These are phyloP conservation scores for Bipolaris oryzae DNA, from an alignment of 2,329 filamentous ascomycete species.

Conservation along the genomic window DNA sequence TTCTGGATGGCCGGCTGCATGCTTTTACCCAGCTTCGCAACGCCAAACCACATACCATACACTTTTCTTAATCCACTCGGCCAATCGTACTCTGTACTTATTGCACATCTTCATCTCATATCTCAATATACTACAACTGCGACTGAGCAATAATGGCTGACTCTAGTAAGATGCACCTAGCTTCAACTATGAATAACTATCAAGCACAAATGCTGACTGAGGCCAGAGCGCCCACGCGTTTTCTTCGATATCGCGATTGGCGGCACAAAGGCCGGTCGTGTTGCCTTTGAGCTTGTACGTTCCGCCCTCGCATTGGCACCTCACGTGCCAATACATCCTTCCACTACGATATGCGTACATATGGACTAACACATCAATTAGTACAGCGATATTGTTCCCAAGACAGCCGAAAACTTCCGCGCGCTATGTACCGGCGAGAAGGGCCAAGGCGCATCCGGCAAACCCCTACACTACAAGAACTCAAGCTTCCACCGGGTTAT, in stretches of 20 bases:
- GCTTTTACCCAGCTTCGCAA: conserved; percentile 32
- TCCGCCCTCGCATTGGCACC: background rate
- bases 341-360: background rate
- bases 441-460: conserved; percentile 78
- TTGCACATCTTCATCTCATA: background rate
- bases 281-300: conserved; percentile 82
- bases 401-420: conserved; percentile 96
- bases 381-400: conserved; percentile 71
- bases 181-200: background rate
- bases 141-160: conserved; percentile 34
- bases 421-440: conserved; percentile 94
- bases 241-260: conserved; percentile 93
- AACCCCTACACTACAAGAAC: conserved; percentile 89
- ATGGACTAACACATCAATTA: conserved; percentile 23
- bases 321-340: background rate
- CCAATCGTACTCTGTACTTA: background rate
- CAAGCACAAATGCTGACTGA: conserved; percentile 9
- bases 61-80: conserved; percentile 1
- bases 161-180: conserved; percentile 24
- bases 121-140: background rate
- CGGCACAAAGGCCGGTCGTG: conserved; percentile 72
- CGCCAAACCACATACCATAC: conserved; percentile 5
- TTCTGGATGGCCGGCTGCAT: conserved; percentile 39
- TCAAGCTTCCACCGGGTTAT: conserved; percentile 95
- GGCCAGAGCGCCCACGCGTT: conserved; percentile 72